Evolutionary conservation across 1,139 yeast species (phyloP).

Genomic region (Suhomyces choctaworum): DNA sequence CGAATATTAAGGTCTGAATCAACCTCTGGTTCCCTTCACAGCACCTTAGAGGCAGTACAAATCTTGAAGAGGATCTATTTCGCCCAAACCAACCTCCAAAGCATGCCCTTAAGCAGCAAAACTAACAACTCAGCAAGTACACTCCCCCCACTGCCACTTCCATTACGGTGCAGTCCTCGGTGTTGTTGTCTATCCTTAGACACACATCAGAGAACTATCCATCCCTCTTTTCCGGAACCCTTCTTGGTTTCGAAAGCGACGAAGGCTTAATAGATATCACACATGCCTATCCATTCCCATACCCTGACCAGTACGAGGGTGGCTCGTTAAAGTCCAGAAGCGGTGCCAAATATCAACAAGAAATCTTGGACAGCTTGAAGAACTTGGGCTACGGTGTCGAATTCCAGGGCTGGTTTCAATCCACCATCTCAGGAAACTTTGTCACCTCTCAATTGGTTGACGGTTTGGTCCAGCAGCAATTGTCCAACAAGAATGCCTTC

Average conservation of each 20-base stretch:
- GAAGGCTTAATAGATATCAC: constrained; percentile 53
- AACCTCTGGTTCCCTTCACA: too few species aligned
- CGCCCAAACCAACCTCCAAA: not conserved
- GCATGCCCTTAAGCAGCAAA: too few species aligned
- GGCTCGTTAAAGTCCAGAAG: constrained; percentile 57
- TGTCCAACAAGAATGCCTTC: constrained; percentile 63
- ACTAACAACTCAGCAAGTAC: constrained; percentile 22
- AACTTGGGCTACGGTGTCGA: constrained; percentile 69
- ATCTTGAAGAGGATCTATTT: not conserved
- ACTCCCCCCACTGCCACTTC: constrained; percentile 45
- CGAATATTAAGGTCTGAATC: not conserved
- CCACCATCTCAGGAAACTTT: constrained; percentile 68
- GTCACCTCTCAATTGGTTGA: constrained; percentile 67
- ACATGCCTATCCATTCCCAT: constrained; percentile 66
- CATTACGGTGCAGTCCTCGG: constrained; percentile 56
- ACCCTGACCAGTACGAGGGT: constrained; percentile 55
- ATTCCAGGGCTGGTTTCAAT: constrained; percentile 82
- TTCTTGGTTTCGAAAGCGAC: constrained; percentile 73
- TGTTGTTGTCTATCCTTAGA: constrained; percentile 67
- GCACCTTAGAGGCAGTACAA: too few species aligned
- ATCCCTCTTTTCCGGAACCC: constrained; percentile 68
- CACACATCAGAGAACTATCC: constrained; percentile 74
- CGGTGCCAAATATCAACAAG: constrained; percentile 70
- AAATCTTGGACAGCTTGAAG: constrained; percentile 61
- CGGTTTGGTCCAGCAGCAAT: constrained; percentile 65